phyloP scores from a whole-genome alignment of 1,284 basidiomycete species.

The Fistulinella cinereoalba region DNA sequence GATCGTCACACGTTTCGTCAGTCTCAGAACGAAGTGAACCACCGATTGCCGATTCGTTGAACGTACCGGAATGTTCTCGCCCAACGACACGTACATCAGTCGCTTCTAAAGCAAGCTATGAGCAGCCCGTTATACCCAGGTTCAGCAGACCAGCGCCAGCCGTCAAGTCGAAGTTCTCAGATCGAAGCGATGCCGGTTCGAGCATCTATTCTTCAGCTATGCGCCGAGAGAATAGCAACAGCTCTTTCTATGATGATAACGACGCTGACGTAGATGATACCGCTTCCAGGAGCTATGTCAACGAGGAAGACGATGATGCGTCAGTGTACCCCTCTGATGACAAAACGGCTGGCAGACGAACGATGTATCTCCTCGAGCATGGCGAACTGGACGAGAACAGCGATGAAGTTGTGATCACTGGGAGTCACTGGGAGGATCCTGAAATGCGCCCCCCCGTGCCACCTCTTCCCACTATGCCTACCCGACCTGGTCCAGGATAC shows the following conservation, averaged over 20 bases:
- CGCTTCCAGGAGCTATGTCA: constrained; percentile 9
- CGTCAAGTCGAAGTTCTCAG: constrained; percentile 18
- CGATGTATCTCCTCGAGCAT: constrained; percentile 34
- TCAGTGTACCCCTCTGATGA: constrained; percentile 34
- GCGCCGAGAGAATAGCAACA: constrained; percentile 13
- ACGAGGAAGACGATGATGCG: constrained; percentile 28
- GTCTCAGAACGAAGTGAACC: constrained; percentile 16
- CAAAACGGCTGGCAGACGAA: constrained; percentile 34
- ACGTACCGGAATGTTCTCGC: constrained; percentile 10
- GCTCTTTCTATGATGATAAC: constrained; percentile 20
- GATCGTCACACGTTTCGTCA: constrained; percentile 24
- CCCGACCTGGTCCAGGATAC: constrained; percentile 25
- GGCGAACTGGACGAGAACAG: constrained; percentile 22
- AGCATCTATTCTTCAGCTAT: constrained; percentile 20
- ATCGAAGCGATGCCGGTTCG: constrained; percentile 15
- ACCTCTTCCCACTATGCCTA: constrained; percentile 12
- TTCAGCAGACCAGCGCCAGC: constrained; percentile 1
- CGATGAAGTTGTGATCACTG: constrained; percentile 20
- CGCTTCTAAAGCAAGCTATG: constrained; percentile 20
- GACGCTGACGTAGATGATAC: constrained; percentile 23
- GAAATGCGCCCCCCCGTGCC: constrained; percentile 21
- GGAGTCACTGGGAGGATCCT: constrained; percentile 16
- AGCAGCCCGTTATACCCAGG: constrained; percentile 12
- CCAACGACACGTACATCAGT: constrained; percentile 23
- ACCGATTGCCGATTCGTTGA: constrained; percentile 7